Conservation (phyloP, 139 green algal species). For the Nannochloris sp. region DNA sequence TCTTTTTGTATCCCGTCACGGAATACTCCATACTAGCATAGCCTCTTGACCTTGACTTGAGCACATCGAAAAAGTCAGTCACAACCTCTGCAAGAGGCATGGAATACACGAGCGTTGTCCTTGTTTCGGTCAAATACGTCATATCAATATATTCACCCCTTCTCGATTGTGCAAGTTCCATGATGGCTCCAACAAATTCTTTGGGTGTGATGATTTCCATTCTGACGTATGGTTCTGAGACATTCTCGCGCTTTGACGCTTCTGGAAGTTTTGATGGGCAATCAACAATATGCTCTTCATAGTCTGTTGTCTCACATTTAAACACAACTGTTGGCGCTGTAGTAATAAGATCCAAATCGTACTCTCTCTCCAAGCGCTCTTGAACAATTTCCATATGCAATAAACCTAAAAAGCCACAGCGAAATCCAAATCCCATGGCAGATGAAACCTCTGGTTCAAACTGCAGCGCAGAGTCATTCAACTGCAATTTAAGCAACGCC, state of each 20-base stretch:
- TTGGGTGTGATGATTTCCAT: constrained; percentile 73
- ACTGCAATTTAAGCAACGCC: constrained; percentile 92
- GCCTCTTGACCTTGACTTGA: constrained; percentile 83
- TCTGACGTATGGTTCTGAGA: constrained; percentile 87
- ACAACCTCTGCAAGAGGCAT: constrained; percentile 91
- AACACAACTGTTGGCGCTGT: constrained; percentile 92
- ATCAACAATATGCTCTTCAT: constrained; percentile 51
- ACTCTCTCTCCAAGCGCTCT: constrained; percentile 95
- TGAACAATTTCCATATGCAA: constrained; percentile 99
- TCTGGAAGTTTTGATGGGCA: constrained; percentile 82
- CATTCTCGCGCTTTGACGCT: constrained; percentile 41
- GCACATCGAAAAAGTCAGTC: constrained; percentile 95
- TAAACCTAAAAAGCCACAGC: constrained; percentile 95
- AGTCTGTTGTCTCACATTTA: constrained; percentile 46
- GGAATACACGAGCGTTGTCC: constrained; percentile 84
- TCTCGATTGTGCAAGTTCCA: constrained; percentile 75
- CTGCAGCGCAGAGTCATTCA: constrained; percentile 91
- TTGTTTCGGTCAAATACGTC: constrained; percentile 83
- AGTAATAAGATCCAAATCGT: constrained; percentile 92
- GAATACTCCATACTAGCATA: constrained; percentile 97
- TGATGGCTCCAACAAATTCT: constrained; percentile 90
- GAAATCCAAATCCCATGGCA: constrained; percentile 98
- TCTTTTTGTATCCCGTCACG: constrained; percentile 65
- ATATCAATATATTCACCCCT: constrained; percentile 88
- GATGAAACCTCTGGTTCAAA: constrained; percentile 88